Conservation (phyloP, 768 basidiomycete species). For the Saitozyma podzolica region DNA sequence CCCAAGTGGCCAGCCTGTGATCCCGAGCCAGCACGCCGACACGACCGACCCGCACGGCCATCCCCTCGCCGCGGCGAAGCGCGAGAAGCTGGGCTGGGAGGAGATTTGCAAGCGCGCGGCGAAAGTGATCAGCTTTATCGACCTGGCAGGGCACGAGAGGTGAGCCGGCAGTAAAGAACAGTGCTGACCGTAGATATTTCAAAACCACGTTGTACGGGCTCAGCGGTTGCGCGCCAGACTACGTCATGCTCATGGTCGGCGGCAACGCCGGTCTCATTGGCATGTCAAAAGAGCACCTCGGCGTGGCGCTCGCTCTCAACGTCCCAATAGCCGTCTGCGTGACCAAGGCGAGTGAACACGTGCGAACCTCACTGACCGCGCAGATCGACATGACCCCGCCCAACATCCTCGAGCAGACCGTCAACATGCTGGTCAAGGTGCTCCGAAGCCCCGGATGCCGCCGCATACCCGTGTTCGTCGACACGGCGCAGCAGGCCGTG, state of each 20-base stretch:
- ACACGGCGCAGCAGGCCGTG: conserved; percentile 75
- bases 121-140: conserved; percentile 93
- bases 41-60: conserved; percentile 53
- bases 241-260: conserved; percentile 89
- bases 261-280: conserved; percentile 71
- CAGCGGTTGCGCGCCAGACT: conserved; percentile 80
- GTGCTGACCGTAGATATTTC: conserved; percentile 45
- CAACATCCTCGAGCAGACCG: conserved; percentile 84
- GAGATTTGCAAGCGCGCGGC: conserved; percentile 84
- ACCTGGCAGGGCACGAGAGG: conserved; percentile 93
- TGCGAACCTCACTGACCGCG: background rate
- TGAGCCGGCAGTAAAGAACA: conserved; percentile 58
- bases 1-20: conserved; percentile 71
- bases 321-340: conserved; percentile 87
- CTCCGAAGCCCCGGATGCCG: conserved; percentile 86
- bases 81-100: conserved; percentile 93
- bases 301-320: conserved; percentile 87
- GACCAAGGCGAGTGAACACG: conserved; percentile 67
- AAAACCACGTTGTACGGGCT: conserved; percentile 89
- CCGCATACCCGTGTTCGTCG: conserved; percentile 59
- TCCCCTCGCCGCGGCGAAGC: conserved; percentile 40
- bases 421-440: conserved; percentile 89
- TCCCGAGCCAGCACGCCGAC: conserved; percentile 60
- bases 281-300: conserved; percentile 74
- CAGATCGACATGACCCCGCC: conserved; percentile 95